Conservation (phyloP, 169 alveolate genomes). For the Miamiensis avidus region DNA sequence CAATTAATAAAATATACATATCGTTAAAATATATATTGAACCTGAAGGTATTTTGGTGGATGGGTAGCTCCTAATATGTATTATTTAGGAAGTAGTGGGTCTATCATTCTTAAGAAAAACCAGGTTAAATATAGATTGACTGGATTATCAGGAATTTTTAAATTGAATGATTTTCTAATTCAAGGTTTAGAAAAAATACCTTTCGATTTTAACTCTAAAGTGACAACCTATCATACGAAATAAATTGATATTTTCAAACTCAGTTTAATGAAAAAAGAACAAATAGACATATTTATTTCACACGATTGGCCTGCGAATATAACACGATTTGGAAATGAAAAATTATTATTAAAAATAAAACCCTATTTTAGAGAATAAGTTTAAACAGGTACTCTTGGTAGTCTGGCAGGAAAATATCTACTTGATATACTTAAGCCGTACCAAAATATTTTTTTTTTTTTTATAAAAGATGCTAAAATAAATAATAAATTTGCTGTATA, state of each 20-base stretch:
- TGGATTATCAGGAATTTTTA: constrained; percentile 95
- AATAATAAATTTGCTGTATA: no score
- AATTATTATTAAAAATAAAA: constrained; percentile 74
- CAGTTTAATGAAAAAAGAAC: constrained; percentile 49
- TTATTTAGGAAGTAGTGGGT: constrained; percentile 94
- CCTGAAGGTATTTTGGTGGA: constrained; percentile 92
- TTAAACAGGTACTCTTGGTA: constrained; percentile 53
- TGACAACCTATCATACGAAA: constrained; percentile 77
- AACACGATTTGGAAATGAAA: constrained; percentile 82
- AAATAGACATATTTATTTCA: constrained; percentile 90
- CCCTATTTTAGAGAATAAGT: constrained; percentile 73
- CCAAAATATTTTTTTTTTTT: neutral
- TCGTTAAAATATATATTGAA: constrained; percentile 14
- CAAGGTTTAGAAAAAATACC: constrained; percentile 46
- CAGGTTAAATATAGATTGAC: constrained; percentile 89
- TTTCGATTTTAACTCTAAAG: constrained; percentile 19
- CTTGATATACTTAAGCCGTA: constrained; percentile 61
- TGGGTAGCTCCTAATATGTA: constrained; percentile 98
- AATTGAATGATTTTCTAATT: constrained; percentile 78
- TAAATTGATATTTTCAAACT: constrained; percentile 43
- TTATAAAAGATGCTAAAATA: neutral
- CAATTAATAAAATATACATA: neutral
- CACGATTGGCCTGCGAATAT: constrained; percentile 98
- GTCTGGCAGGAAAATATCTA: constrained; percentile 42
- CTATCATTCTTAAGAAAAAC: constrained; percentile 79